Percentiles rank a stretch among this genome's conserved stretches.
Conservation (phyloP, 768 basidiomycete species). For the Suillus variegatus region DNA sequence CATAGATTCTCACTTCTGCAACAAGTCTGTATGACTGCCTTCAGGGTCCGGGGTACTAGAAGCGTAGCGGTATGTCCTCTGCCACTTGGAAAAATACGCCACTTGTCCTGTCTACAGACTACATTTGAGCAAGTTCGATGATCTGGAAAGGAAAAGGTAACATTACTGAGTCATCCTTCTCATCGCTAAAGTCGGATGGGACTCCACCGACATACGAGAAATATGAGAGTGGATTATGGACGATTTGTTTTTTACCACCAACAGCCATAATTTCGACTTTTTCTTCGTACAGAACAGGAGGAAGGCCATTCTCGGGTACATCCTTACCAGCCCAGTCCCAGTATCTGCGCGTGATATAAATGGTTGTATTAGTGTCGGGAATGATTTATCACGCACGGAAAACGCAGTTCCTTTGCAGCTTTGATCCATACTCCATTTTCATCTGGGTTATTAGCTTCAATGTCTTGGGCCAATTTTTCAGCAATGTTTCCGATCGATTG, state of each 20-base stretch:
- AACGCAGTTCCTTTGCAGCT: conserved; percentile 26
- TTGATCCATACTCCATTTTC: conserved; percentile 22
- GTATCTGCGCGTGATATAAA: conserved; percentile 16
- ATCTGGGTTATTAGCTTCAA: conserved; percentile 19
- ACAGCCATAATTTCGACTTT: conserved; percentile 13
- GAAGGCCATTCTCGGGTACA: conserved; percentile 21
- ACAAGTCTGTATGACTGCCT: conserved; percentile 14
- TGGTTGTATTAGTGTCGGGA: neutral
- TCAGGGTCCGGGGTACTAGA: conserved; percentile 11
- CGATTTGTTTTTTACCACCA: conserved; percentile 10
- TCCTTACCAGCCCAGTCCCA: conserved; percentile 31
- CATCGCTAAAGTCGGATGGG: conserved; percentile 22
- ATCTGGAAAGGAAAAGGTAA: neutral
- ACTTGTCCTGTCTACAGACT: conserved; percentile 11
- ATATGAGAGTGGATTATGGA: conserved; percentile 22
- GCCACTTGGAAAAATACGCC: conserved; percentile 24
- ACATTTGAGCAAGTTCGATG: neutral
- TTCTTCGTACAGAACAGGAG: conserved; percentile 20
- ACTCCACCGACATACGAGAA: conserved; percentile 17
- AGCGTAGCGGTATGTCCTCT: conserved; percentile 21
- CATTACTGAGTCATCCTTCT: conserved; percentile 9
- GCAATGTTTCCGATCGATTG: conserved; percentile 30
- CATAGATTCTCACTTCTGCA: conserved; percentile 18
- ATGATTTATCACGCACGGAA: conserved; percentile 22
- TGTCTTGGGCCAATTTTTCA: conserved; percentile 24